Evolutionary conservation across 768 basidiomycete species (phyloP), one percentile per base, ranked within the genome.

Genomic region (Termitomyces heimii): DNA sequence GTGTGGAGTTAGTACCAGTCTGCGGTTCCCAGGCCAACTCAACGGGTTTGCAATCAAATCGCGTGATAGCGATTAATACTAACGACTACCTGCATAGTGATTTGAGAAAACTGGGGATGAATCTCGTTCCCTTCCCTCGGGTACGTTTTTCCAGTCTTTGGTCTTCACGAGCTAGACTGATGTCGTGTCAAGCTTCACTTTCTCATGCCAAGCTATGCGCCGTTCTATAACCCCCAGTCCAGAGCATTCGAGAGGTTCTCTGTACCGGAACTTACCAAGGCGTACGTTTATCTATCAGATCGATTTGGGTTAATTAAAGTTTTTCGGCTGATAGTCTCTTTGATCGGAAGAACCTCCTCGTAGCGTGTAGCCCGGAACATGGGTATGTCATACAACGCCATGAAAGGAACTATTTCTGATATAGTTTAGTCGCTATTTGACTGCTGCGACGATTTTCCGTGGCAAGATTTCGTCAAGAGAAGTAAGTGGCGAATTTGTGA

Each of bases 71-170:
- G 37, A 7, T 14, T 18, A 24, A 8, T 26, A 8, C 12, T 65
- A 34, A 54, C 60, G 40, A 42, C 5, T 60, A 43, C 20, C 3
- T 2, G 5, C 50, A 22, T 59, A 91, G 89, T 45, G 93, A 95
- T 66, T 75, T 95, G 35, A 84, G 93, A 55, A 95, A 95, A 70
- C 82, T 98, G 45, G 91, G 84, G 48, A 87, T 96, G 83, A 98
- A 98, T 72, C 81, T 98, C 53, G 79, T 98, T 60, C 96, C 96
- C 0, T 99, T 98, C 82, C 96, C 96, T 63, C 93, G 94, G 58
- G 89, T 89, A 70, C 34, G 63, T 58, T 54, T n/a, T 37, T 28
- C 50, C 66, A 18, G 10, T 34, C 22, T 34, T n/a, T 28, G 32
- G 20, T 51, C 35, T 44, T 42, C 9, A 40, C 40, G 31, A n/a